Conservation (phyloP, 306 rosid species). For the Trichosanthes cucumerina region DNA sequence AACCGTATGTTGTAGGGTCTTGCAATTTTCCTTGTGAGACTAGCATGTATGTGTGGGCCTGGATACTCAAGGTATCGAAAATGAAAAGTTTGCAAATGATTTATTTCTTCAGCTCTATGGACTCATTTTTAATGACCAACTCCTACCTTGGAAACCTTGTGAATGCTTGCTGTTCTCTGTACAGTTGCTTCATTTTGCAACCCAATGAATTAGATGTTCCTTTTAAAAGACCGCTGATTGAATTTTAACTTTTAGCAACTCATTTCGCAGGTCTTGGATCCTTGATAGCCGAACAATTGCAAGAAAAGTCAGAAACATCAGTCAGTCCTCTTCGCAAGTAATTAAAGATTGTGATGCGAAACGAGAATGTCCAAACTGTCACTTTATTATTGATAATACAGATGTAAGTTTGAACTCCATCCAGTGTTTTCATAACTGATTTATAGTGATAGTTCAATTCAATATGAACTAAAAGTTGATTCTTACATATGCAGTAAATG, state of each 20-base stretch:
- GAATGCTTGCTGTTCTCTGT: neutral
- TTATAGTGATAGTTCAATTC: neutral
- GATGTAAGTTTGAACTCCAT: conserved; percentile 53
- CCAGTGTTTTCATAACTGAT: conserved; percentile 6
- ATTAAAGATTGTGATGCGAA: conserved; percentile 65
- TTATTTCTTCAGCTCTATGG: neutral
- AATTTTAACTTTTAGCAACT: conserved; percentile 5
- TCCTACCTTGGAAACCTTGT: neutral
- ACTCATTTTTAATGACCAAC: neutral
- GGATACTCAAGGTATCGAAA: neutral
- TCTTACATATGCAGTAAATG: neutral
- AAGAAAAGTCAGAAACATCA: conserved; percentile 56
- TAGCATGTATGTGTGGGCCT: neutral
- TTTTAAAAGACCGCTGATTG: neutral
- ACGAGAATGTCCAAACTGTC: conserved; percentile 80
- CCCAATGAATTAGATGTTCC: neutral
- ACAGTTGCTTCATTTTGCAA: neutral
- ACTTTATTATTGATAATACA: conserved; percentile 42
- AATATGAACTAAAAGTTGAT: neutral
- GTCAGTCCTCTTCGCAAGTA: conserved; percentile 33
- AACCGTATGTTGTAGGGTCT: neutral
- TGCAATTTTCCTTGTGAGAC: neutral
- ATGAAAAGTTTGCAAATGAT: neutral
- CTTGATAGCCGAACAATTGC: conserved; percentile 63
- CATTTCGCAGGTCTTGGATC: conserved; percentile 64